A percentile compares a stretch with the other conserved stretches of the same genome.
These are phyloP conservation scores for Telfairia occidentalis DNA, from an alignment of 331 rosid species.

Conservation along the genomic window DNA sequence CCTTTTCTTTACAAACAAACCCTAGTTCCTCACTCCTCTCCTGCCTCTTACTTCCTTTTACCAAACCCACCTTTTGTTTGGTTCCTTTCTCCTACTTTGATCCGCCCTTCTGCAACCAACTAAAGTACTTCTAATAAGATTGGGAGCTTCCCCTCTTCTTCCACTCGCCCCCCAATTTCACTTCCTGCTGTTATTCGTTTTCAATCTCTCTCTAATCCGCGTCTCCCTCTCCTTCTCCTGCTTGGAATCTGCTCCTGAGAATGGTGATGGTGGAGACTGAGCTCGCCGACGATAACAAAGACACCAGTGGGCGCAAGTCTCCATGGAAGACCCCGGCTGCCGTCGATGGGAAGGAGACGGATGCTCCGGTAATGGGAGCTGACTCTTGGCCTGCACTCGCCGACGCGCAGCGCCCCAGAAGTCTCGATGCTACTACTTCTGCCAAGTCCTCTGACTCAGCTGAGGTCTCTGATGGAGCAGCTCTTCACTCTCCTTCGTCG, in stretches of 20 bases:
- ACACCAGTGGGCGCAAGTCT: conserved; percentile 51
- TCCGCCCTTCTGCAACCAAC: background rate
- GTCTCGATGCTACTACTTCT: conserved; percentile 23
- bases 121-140: background rate
- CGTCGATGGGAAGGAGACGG: conserved; percentile 31
- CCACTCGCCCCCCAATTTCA: background rate
- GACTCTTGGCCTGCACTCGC: conserved; percentile 88
- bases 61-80: background rate
- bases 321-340: conserved; percentile 75
- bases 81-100: background rate
- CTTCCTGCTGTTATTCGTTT: background rate
- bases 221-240: background rate
- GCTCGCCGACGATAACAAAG: conserved; percentile 50
- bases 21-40: background rate
- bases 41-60: background rate
- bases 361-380: conserved; percentile 52
- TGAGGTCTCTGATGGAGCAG: conserved; percentile 24
- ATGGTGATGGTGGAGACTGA: conserved; percentile 74
- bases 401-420: conserved; percentile 58
- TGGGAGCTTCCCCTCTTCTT: background rate
- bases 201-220: background rate
- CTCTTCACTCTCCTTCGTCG: conserved; percentile 26
- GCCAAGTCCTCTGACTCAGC: conserved; percentile 24
- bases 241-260: conserved; percentile 2
- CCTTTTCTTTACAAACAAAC: background rate